Evolutionary conservation across 257 asterid genomes (phyloP), one percentile per base, ranked within the genome.

Genomic region (Solanum sejunctum): DNA sequence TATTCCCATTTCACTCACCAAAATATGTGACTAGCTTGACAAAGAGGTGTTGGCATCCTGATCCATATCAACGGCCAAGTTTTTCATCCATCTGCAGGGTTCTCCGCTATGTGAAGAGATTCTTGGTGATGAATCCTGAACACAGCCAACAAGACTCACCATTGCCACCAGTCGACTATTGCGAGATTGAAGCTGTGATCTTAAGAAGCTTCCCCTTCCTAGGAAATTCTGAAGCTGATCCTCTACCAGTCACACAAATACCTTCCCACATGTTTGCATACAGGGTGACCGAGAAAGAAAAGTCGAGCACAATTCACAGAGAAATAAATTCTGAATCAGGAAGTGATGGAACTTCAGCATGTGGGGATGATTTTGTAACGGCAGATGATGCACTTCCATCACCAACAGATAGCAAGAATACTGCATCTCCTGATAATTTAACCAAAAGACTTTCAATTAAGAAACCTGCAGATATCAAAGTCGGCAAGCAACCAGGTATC

Each of bases 231-330:
- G 83, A 52, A 52, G 26, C 83, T 5, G 82, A 70, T 84, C 36
- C 84, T 23, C 78, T 28, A 85, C 85, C 92, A 3, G 80, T 90
- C 8, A 82, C 91, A 17, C 90, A 88, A 32, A 92, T 96, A 60
- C 99, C 99, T 2, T 93, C 90, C 54, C 92, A 96, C 51, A 92
- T 96, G 92, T 94, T 96, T 67, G 91, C 88, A 12, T 96, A 94
- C 84, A 91, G 91, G 82, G 92, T 93, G 79, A 82, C 89, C 1
- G 99, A 96, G 93, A 94, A 90, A 85, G 98, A 93, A 86, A 96
- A 85, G 64, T 85, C 84, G 0, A 86, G 73, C 21, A 10, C 80
- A 73, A 86, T 85, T 60, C 84, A 87, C 89, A 84, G 94, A 87
- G 92, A 90, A 51, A 72, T 56, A 5, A 82, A 87, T 58, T 94